Evolutionary conservation across 2,329 filamentous ascomycete genomes (phyloP), one percentile per base, ranked within the genome.

Genomic region (Colletotrichum falcatum): DNA sequence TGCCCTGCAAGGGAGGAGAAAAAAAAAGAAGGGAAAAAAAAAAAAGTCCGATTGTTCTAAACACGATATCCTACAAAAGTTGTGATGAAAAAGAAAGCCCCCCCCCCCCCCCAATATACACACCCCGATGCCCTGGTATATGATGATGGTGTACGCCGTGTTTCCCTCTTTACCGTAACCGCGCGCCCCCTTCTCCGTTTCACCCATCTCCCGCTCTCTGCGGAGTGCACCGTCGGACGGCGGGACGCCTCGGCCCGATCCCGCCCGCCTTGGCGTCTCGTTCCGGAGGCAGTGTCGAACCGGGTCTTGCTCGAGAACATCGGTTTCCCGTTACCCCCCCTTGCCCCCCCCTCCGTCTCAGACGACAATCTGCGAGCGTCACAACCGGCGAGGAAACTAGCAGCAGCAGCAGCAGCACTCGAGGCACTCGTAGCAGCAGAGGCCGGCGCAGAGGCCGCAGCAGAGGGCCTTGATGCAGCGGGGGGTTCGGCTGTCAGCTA

Each of bases 381-480:
- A 3, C 12, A 18, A 51, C 11, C 14, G 28, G 28, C n/a, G 51
- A 30, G 7, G n/a, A 14, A 48, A 53, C 58, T 58, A 63, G 20
- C 59, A 69, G 12, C 68, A 71, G 61, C 74, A 78, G 74, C 73
- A 81, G 74, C 73, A 78, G 75, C 78, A 76, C 28, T 76, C 75
- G 59, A 72, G 69, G 66, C 73, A 82, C 73, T 82, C 80, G 65
- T 81, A 82, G 73, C 81, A 82, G 73, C 79, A 80, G 5, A 82
- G 75, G 28, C 81, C 81, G 7, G 81, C 80, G 66, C 81, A 82
- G 61, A 82, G 75, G 35, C 81, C 81, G 65, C 81, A 83, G 76
- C 81, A 82, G 58, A 82, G 74, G 18, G 80, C 81, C 81, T 82
- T 65, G 33, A 39, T 20, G 20, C 56, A 23, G 39, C 18, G 44